phyloP scores from a whole-genome alignment of 495 filamentous ascomycete genomes.

The Aspergillus coremiiformis region DNA sequence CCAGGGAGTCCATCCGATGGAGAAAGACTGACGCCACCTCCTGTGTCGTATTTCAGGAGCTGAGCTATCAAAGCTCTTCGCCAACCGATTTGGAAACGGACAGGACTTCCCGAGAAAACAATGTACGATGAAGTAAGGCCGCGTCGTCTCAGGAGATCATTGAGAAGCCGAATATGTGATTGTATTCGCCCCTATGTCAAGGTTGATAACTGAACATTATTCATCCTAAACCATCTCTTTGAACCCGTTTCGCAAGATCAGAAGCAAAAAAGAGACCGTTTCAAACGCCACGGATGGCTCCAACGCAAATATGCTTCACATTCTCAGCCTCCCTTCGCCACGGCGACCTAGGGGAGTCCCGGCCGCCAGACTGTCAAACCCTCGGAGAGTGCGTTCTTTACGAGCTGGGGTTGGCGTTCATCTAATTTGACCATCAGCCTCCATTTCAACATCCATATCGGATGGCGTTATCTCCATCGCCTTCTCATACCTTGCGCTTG shows the following conservation, averaged over 20 bases:
- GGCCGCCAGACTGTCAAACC: neutral
- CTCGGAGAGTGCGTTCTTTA: neutral
- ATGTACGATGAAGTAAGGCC: neutral
- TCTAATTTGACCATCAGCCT: constrained; percentile 24
- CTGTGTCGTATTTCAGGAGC: neutral
- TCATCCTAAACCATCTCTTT: constrained; percentile 2
- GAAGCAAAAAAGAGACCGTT: neutral
- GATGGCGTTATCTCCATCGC: neutral
- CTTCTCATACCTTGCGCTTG: constrained; percentile 84
- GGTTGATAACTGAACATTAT: constrained; percentile 1
- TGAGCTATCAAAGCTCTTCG: neutral
- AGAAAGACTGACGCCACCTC: neutral
- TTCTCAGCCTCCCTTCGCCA: neutral
- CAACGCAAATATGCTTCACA: constrained; percentile 1
- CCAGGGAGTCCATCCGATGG: neutral
- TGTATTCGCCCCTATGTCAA: constrained; percentile 5
- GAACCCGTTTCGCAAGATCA: neutral
- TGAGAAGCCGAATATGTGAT: constrained; percentile 2
- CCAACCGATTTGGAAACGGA: neutral
- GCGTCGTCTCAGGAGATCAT: neutral
- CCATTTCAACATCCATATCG: neutral
- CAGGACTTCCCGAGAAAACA: neutral
- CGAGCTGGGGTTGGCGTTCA: constrained; percentile 37
- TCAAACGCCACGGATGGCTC: neutral
- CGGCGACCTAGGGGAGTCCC: constrained; percentile 1